Evolutionary conservation across 1,284 basidiomycete species (phyloP), one percentile per base, ranked within the genome.

Genomic region (Trichosporon ovoides): DNA sequence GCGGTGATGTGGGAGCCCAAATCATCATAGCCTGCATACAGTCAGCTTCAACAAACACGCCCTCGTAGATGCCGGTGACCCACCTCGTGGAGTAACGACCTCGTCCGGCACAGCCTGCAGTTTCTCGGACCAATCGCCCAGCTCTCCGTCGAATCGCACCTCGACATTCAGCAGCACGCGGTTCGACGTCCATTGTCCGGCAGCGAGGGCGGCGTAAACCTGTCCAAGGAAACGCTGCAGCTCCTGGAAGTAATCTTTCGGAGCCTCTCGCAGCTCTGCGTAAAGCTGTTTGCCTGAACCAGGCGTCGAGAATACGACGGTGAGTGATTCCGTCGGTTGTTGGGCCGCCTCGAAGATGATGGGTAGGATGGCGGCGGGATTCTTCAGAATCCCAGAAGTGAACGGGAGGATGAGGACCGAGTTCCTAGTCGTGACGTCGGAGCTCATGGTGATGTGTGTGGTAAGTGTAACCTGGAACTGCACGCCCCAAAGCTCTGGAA

Each of bases 121-220:
- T 57, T 65, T 69, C 53, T 59, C 38, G n/a, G 14, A 49, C 63
- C 60, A 64, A 36, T 62, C 53, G 36, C 66, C 68, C 11, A 53
- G 60, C 58, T 74, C 68, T 12, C 70, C 74, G 22, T 70, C 67
- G 54, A 77, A 74, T n/a, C 64, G 62, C 22, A 77, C 73, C 56
- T 77, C 75, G 13, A 77, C 73, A 38, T 71, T 63, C 63, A 72
- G 62, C 60, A 75, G 56, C 11, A 76, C 62, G 53, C 67, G 70
- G 16, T 65, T 73, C 3, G 60, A 55, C 6, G 54, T 58, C 66
- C 72, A 72, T 54, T 74, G 72, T 4, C 69, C 73, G 10, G 72
- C 71, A 3, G 68, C 69, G 10, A 74, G 60, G 3, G 64, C 63
- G 0, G 71, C 69, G 63, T 78, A 78, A 7, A 77, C 65, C 36